Evolutionary conservation across 257 asterid genomes (phyloP), one percentile per base, ranked within the genome.

Genomic region (Eucommia ulmoides): DNA sequence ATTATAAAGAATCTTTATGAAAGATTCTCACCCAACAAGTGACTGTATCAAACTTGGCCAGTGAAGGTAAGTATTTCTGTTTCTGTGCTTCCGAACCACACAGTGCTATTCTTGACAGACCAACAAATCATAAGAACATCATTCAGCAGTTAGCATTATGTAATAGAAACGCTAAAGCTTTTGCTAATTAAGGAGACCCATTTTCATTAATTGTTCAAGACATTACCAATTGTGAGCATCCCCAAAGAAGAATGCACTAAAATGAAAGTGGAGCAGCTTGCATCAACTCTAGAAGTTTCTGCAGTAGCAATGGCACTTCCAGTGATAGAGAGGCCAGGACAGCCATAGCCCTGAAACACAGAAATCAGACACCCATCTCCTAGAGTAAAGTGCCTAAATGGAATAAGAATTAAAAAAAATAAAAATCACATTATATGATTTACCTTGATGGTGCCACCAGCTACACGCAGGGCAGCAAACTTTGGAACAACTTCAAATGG

Each of bases 261-360:
- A 41, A 91, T 55, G 79, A 91, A 83, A 24, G 93, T 70, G 50
- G 93, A 86, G 72, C 85, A 75, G 64, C 99, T 91, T 62, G 96
- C 99, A 70, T 91, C 99, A 63, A 91, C 99, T 71, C 99, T 79
- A 20, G 99, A 89, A 59, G 79, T 22, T 76, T 91, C 99, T 23
- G 93, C 94, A 0, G 55, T 10, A 51, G 82, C 84, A 59, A 91
- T 52, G 33, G 96, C 99, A 70, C 56, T 91, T 24, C 75, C 96
- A 58, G 95, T 91, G 42, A 91, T 53, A 9, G 96, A 83, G 56
- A 77, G 74, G 52, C 72, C 74, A 45, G 99, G 95, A 58, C 99
- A 91, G 17, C 99, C 95, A 71, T 91, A 91, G 11, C 95, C 96
- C 99, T 78, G 69, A 46, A 60, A 54, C 49, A 19, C 35, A 47